Conservation (phyloP, 2,329 filamentous ascomycete genomes). For the Lasiodiplodia sp. region DNA sequence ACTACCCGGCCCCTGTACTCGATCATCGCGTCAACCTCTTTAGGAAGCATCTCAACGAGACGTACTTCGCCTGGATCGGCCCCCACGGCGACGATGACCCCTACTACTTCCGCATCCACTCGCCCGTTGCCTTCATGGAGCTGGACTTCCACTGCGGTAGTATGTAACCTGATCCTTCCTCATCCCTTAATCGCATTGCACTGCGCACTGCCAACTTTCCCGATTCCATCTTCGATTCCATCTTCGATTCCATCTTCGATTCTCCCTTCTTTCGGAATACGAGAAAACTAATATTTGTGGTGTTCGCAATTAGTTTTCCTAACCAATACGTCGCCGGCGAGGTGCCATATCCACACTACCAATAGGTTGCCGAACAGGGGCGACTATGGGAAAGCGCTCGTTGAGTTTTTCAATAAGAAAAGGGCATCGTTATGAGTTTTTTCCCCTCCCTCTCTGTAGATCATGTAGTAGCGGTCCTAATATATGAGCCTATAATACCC, state of each 20-base stretch:
- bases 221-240: not conserved
- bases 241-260: not conserved
- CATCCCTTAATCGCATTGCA: not conserved
- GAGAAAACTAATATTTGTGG: not conserved
- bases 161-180: not conserved
- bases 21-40: constrained; percentile 63
- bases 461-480: not conserved
- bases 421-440: not conserved
- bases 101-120: constrained; percentile 82
- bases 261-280: not conserved
- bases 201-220: not conserved
- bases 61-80: constrained; percentile 83
- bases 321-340: constrained; percentile 74
- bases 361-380: constrained; percentile 76
- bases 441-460: not conserved
- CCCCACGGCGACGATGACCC: constrained; percentile 70
- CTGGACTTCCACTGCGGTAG: constrained; percentile 79
- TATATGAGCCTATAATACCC: not conserved
- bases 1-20: constrained; percentile 67
- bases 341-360: constrained; percentile 81
- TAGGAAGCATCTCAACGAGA: constrained; percentile 68
- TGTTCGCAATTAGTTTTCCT: constrained; percentile 65
- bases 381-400: constrained; percentile 72
- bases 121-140: constrained; percentile 75
- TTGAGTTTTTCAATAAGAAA: constrained; percentile 35